Conservation (phyloP, 1,139 yeast species). For the Scheffersomyces segobiensis region DNA sequence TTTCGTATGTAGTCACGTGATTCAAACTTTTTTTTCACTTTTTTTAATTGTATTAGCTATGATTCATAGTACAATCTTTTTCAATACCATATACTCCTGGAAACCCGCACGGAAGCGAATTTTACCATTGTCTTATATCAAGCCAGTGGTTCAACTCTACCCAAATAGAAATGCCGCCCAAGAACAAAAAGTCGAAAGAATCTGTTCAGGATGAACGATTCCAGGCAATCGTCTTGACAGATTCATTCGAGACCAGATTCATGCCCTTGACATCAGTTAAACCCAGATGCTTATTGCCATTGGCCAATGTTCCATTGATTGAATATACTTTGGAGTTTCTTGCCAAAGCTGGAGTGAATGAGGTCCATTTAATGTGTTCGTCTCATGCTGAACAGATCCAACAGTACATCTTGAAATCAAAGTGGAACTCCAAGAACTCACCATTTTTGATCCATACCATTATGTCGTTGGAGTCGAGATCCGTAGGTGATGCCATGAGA, state of each 20-base stretch:
- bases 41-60: background rate
- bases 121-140: background rate
- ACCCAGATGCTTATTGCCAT: constrained; percentile 88
- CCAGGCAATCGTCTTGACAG: constrained; percentile 93
- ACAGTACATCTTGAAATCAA: constrained; percentile 75
- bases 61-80: background rate
- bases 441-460: constrained; percentile 81
- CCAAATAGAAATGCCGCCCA: constrained; percentile 39
- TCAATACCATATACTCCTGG: background rate
- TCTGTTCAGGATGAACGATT: constrained; percentile 69
- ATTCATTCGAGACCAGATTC: constrained; percentile 87
- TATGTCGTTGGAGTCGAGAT: constrained; percentile 82
- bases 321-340: constrained; percentile 94
- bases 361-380: constrained; percentile 86
- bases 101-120: background rate
- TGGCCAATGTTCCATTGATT: constrained; percentile 89
- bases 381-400: constrained; percentile 89
- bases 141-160: background rate
- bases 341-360: constrained; percentile 87
- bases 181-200: constrained; percentile 53
- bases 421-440: constrained; percentile 72
- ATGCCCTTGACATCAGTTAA: constrained; percentile 83
- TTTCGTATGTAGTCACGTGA: background rate
- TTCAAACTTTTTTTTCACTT: background rate
- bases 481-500: constrained; percentile 97